phyloP scores from a whole-genome alignment of 352 stramenopile genomes.

The Phytopythium boreale region DNA sequence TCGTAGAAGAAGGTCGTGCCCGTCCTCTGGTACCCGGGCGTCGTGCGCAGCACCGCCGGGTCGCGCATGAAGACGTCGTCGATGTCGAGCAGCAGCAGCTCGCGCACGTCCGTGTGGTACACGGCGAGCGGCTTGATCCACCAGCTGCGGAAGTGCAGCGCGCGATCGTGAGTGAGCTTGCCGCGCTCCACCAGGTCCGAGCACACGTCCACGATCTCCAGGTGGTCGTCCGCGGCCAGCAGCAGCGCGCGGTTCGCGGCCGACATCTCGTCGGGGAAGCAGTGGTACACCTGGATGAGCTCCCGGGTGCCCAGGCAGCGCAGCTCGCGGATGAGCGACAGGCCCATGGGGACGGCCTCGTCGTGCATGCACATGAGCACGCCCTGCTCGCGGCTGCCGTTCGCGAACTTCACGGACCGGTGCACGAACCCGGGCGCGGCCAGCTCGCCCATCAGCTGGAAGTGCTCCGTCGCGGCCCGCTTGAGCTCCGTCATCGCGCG shows the following conservation, averaged over 20 bases:
- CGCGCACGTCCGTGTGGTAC: constrained; percentile 40
- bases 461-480: not conserved
- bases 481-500: not conserved
- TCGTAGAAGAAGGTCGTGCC: constrained; percentile 72
- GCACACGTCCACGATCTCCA: constrained; percentile 56
- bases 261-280: constrained; percentile 40
- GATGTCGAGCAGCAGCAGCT: constrained; percentile 48
- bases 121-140: constrained; percentile 66
- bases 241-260: constrained; percentile 16
- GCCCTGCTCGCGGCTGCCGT: constrained; percentile 18
- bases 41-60: constrained; percentile 34
- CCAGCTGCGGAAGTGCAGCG: constrained; percentile 47
- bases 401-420: not conserved
- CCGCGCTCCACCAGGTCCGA: constrained; percentile 22
- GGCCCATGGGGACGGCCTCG: constrained; percentile 28
- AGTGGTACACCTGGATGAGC: constrained; percentile 34
- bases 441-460: not conserved
- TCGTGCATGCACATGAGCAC: constrained; percentile 43
- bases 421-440: constrained; percentile 1
- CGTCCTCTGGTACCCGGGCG: constrained; percentile 34
- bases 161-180: constrained; percentile 24
- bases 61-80: constrained; percentile 51
- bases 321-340: constrained; percentile 35
- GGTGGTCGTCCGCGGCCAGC: constrained; percentile 16
- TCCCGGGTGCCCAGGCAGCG: constrained; percentile 32